Evolutionary conservation across 192 early-diverging fungal species (phyloP).

Genomic region (Funneliformis mosseae): DNA sequence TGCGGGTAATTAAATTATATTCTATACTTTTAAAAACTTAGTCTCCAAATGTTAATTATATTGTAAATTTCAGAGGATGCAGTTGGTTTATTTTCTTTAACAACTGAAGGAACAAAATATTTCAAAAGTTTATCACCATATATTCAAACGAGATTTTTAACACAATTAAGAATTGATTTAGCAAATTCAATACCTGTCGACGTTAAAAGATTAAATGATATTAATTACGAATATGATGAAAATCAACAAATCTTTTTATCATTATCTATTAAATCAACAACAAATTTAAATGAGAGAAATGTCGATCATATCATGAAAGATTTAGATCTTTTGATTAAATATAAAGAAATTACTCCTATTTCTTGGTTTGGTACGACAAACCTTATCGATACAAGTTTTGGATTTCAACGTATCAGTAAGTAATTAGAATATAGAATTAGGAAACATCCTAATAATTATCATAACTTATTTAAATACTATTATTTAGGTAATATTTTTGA

Average conservation of each 20-base stretch:
- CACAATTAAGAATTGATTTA: neutral
- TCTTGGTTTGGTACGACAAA: neutral
- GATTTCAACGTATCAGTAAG: neutral
- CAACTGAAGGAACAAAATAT: neutral
- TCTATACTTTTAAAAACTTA: no score
- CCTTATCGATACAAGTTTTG: neutral
- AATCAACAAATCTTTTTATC: neutral
- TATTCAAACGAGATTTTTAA: neutral
- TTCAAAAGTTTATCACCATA: neutral
- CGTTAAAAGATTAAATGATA: neutral
- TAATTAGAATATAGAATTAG: neutral
- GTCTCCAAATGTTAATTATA: no score
- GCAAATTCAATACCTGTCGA: neutral
- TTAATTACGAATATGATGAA: neutral
- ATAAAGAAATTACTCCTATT: neutral
- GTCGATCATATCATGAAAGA: neutral
- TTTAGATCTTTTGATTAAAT: slow-evolving; percentile 3
- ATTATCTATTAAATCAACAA: neutral
- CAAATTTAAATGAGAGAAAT: neutral
- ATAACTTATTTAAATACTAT: neutral
- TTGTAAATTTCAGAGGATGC: neutral
- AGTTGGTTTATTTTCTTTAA: neutral
- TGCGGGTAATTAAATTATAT: neutral
- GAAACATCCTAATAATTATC: no score
- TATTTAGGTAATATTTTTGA: neutral